Evolutionary conservation across 2,329 filamentous ascomycete genomes (phyloP).

Genomic region (Botrytis cinerea): DNA sequence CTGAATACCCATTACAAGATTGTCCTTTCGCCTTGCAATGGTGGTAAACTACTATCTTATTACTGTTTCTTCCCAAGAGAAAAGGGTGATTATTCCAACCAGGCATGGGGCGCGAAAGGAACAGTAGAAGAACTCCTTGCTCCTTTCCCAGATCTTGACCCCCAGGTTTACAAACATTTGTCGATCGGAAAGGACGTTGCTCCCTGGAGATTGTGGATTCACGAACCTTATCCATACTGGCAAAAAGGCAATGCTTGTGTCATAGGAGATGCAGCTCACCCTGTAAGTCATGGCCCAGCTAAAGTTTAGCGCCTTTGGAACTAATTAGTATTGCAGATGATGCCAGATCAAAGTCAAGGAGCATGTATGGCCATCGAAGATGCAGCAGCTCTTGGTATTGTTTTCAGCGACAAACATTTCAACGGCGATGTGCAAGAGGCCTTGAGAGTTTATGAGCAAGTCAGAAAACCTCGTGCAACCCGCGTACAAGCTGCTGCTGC

Average conservation of each 20-base stretch:
- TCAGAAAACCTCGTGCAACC: constrained; percentile 56
- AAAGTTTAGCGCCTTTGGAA: neutral
- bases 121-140: constrained; percentile 60
- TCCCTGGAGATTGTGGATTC: constrained; percentile 67
- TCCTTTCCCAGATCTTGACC: constrained; percentile 61
- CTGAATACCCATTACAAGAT: constrained; percentile 68
- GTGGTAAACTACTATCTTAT: constrained; percentile 64
- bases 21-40: constrained; percentile 68
- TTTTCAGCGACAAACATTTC: constrained; percentile 45
- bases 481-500: constrained; percentile 59
- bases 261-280: constrained; percentile 67
- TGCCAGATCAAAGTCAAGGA: constrained; percentile 68
- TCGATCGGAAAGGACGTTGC: constrained; percentile 62
- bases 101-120: constrained; percentile 59
- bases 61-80: constrained; percentile 68
- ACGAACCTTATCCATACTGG: constrained; percentile 62
- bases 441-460: constrained; percentile 53
- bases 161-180: constrained; percentile 57
- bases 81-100: constrained; percentile 59
- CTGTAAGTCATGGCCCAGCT: constrained; percentile 35
- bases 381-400: constrained; percentile 44
- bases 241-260: constrained; percentile 55
- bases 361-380: constrained; percentile 48
- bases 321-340: constrained; percentile 48
- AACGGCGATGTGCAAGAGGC: constrained; percentile 50